Base-by-base conservation (phyloP, 2,329 filamentous ascomycete genomes). In the Blastomyces silverae region DNA sequence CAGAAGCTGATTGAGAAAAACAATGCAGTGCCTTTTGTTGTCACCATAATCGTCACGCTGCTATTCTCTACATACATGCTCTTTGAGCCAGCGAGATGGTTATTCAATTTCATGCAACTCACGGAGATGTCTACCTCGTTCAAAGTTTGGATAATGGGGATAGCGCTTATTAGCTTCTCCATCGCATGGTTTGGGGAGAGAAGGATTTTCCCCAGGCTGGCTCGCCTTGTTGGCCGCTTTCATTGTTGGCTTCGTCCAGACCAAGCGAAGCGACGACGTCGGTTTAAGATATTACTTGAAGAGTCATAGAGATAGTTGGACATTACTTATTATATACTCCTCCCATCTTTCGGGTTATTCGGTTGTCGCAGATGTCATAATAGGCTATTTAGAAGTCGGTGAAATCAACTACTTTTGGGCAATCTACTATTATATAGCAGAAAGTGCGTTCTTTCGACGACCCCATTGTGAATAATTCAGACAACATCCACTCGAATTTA, bases 201-300 rank as follows among this genome's bases (percentile, higher is more conserved):
- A 64, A 83, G 85, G 64, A 50, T 94, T 4, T 89, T 97, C 66
- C 86, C 87, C 46, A 77, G 78, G 28, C 69, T 96, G 64, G 89
- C 91, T 22, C 86, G 85, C 67, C 76, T 81, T 58, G 79, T 96
- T 64, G 91, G 90, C 1, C 79, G 78, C 39, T 69, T 83, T 20
- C 89, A 87, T 72, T 78, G 83, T 61, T 78, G 75, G n/a, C 64
- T 91, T 59, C 78, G 74, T 78, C 84, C 69, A 76, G 74, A 84
- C 61, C 82, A 81, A 73, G 78, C 80, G 55, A 97, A 97, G 80
- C 86, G 89, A 78, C 84, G 92, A 68, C 96, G 96, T 77, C 82
- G 87, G 78, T 97, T 97, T 74, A 97, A 97, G 79, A 71, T 91
- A 25, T 87, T 97, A 39, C 74, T 83, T 61, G 89, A 94, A 73